Conservation (phyloP, 1,139 yeast species). For the Casaregolazyma suthepensis region DNA sequence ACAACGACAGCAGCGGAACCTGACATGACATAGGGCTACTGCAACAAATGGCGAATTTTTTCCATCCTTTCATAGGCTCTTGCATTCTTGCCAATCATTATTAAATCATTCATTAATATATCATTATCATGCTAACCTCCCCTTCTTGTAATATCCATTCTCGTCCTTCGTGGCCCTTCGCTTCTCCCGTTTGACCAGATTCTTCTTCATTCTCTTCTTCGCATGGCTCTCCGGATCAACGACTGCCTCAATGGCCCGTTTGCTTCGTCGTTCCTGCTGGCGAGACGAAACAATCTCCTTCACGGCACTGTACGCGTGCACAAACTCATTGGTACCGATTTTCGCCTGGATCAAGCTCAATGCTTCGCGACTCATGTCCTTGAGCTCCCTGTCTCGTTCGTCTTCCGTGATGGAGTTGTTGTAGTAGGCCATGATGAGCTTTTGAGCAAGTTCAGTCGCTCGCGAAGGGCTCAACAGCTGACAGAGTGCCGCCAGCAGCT, state of each 20-base stretch:
- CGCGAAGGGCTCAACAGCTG: constrained; percentile 20
- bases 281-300: constrained; percentile 52
- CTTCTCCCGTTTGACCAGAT: constrained; percentile 61
- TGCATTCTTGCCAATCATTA: too few relatives aligned
- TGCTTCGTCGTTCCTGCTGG: constrained; percentile 70
- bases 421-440: constrained; percentile 53
- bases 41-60: too few relatives aligned
- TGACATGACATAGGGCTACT: too few relatives aligned
- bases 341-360: constrained; percentile 60
- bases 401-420: constrained; percentile 43
- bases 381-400: constrained; percentile 46
- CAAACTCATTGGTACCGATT: constrained; percentile 67
- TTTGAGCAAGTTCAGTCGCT: constrained; percentile 20
- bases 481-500: constrained; percentile 31
- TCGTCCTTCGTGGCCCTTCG: constrained; percentile 69
- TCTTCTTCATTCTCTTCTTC: constrained; percentile 67
- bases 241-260: constrained; percentile 70
- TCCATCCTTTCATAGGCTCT: too few relatives aligned
- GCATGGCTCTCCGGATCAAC: constrained; percentile 80
- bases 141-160: constrained; percentile 67
- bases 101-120: neutral
- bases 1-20: too few relatives aligned
- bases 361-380: constrained; percentile 60
- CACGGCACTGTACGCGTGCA: constrained; percentile 58
- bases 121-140: too few relatives aligned